phyloP scores from a whole-genome alignment of 306 rosid species.

The Dicorynia guianensis region DNA sequence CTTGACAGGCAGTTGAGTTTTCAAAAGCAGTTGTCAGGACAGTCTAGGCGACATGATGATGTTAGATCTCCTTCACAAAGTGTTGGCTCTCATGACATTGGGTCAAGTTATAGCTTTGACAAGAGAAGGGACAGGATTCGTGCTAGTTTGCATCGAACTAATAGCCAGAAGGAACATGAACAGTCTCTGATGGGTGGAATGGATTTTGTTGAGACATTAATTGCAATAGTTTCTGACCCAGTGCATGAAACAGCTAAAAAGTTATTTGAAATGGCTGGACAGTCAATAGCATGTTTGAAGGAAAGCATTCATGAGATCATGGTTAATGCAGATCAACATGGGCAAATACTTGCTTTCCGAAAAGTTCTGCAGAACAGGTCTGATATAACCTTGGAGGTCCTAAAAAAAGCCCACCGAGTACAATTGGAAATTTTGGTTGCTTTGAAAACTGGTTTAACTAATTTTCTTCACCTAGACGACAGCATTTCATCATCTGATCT shows the following conservation, averaged over 20 bases:
- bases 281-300: constrained; percentile 57
- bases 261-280: constrained; percentile 82
- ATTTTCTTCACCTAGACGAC: constrained; percentile 64
- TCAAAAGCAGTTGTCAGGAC: constrained; percentile 82
- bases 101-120: constrained; percentile 79
- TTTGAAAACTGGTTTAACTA: constrained; percentile 74
- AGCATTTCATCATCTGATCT: constrained; percentile 65
- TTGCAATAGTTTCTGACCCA: constrained; percentile 79
- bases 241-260: constrained; percentile 73
- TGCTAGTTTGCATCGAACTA: constrained; percentile 75
- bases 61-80: constrained; percentile 86
- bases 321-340: constrained; percentile 71
- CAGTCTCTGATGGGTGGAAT: constrained; percentile 59
- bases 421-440: constrained; percentile 92
- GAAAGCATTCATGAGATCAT: constrained; percentile 73
- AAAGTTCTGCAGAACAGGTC: constrained; percentile 78
- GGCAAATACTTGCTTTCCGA: constrained; percentile 65
- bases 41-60: constrained; percentile 76
- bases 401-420: constrained; percentile 72
- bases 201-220: constrained; percentile 74
- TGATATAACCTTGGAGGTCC: constrained; percentile 73
- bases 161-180: constrained; percentile 78
- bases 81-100: constrained; percentile 90
- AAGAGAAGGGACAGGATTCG: constrained; percentile 69
- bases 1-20: constrained; percentile 90